Evolutionary conservation across 106 monocot species (phyloP).

Genomic region (Dactylorhiza incarnata): DNA sequence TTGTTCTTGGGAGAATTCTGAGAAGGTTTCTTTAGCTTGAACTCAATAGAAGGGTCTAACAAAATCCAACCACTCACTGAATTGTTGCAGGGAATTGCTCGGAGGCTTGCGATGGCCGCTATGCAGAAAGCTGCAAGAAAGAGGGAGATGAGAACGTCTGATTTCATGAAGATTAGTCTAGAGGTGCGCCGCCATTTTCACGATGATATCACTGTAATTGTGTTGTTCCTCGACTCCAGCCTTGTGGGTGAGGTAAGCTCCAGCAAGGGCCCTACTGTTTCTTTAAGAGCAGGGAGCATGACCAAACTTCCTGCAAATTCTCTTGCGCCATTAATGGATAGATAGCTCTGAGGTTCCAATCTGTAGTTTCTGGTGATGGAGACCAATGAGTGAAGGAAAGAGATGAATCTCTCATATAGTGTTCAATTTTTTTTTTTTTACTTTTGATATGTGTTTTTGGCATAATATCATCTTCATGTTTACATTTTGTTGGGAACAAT

Average conservation of each 20-base stretch:
- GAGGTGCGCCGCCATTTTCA: conserved; percentile 20
- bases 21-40: no score
- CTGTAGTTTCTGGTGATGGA: background rate
- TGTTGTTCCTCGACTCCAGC: conserved; percentile 18
- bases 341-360: background rate
- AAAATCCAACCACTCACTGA: background rate
- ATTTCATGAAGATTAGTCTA: conserved; percentile 17
- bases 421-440: no score
- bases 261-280: background rate
- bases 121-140: conserved; percentile 14
- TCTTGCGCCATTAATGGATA: background rate
- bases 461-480: no score
- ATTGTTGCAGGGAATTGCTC: conserved; percentile 17
- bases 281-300: conserved; percentile 16
- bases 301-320: background rate
- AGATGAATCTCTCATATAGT: no score
- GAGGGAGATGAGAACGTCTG: conserved; percentile 30
- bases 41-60: no score
- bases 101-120: conserved; percentile 22
- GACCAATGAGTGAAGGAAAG: no score
- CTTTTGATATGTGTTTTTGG: no score
- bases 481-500: no score
- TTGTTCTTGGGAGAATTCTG: no score
- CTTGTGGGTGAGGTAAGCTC: conserved; percentile 9
- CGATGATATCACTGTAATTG: conserved; percentile 22